These are phyloP conservation scores for Nitzschia sp. DNA, from an alignment of 108 stramenopile genomes.

Conservation along the genomic window DNA sequence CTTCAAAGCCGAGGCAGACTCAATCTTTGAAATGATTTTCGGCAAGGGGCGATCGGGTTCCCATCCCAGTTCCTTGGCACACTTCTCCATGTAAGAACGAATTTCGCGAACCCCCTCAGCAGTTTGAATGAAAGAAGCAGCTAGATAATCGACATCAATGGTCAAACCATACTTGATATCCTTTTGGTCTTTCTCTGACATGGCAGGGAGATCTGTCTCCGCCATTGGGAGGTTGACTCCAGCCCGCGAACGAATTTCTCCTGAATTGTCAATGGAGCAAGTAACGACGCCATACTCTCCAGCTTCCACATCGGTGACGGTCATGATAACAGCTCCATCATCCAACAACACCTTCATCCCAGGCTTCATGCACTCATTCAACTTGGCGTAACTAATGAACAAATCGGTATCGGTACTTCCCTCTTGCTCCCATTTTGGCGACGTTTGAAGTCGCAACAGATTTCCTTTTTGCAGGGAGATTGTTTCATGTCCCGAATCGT, in stretches of 20 bases:
- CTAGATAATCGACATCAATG: conserved; percentile 91
- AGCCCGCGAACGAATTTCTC: conserved; percentile 87
- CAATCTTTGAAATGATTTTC: conserved; percentile 88
- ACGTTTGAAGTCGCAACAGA: conserved; percentile 65
- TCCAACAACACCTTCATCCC: conserved; percentile 94
- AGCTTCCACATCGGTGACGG: conserved; percentile 66
- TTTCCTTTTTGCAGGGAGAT: conserved; percentile 58
- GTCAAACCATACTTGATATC: conserved; percentile 89
- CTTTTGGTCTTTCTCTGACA: conserved; percentile 84
- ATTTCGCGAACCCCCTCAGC: conserved; percentile 87
- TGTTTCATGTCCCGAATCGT: conserved; percentile 74
- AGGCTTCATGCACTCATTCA: conserved; percentile 58
- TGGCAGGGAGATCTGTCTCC: conserved; percentile 86
- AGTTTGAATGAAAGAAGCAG: conserved; percentile 89
- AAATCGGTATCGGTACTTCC: conserved; percentile 70
- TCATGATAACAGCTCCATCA: conserved; percentile 92
- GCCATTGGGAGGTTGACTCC: conserved; percentile 98
- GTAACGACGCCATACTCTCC: conserved; percentile 56
- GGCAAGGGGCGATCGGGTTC: conserved; percentile 60
- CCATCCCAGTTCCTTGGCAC: conserved; percentile 72
- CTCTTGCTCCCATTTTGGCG: conserved; percentile 42
- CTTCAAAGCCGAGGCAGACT: conserved; percentile 71
- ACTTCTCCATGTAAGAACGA: conserved; percentile 70
- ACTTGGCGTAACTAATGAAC: conserved; percentile 78
- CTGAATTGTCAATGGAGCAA: conserved; percentile 78